Evolutionary conservation across 495 filamentous ascomycete genomes (phyloP), one percentile per base, ranked within the genome.

Genomic region (Neurospora tetrasperma): DNA sequence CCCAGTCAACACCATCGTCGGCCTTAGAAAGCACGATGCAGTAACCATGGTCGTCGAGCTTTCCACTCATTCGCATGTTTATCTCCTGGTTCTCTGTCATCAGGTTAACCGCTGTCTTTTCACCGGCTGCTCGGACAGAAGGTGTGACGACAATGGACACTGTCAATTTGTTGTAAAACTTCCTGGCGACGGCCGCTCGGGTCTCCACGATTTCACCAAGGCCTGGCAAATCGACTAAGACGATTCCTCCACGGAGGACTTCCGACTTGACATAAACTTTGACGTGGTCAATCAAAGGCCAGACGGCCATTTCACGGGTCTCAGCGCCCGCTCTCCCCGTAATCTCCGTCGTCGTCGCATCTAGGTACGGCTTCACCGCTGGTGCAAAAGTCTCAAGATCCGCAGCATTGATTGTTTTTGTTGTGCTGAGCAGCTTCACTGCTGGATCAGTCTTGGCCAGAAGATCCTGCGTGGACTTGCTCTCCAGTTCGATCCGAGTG

Each of bases 251-350:
- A 11, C 42, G 73, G 2, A 80, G 71, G 0, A 80, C 68, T 5
- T 76, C 73, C 0, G 77, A 68, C 5, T 74, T 78, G 27, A 79
- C 74, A 31, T 69, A 78, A 2, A 80, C 11, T 8, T 73, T 73
- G 8, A 79, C 77, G 20, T 78, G 62, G 6, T 75, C 69, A 16
- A 80, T 76, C n/a, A 80, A 54, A 0, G 78, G 77, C 78, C 78
- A 80, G 1, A 72, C 73, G 0, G 66, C 70, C 14, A 73, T 62
- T 3, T 73, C 39, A 40, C 73, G 18, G 8, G 72, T 46, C 12
- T n/a, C 12, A 0, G 4, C 16, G 11, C 73, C 48, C 12, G 20
- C 16, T 1, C 14, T 46, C 9, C 42, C 44, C 2, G 9, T 0
- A 0, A 73, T 31, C 0, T 23, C 23, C 0, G n/a, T 70, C 1